phyloP scores from a whole-genome alignment of 352 stramenopile genomes.

The Phytophthora colocasiae region DNA sequence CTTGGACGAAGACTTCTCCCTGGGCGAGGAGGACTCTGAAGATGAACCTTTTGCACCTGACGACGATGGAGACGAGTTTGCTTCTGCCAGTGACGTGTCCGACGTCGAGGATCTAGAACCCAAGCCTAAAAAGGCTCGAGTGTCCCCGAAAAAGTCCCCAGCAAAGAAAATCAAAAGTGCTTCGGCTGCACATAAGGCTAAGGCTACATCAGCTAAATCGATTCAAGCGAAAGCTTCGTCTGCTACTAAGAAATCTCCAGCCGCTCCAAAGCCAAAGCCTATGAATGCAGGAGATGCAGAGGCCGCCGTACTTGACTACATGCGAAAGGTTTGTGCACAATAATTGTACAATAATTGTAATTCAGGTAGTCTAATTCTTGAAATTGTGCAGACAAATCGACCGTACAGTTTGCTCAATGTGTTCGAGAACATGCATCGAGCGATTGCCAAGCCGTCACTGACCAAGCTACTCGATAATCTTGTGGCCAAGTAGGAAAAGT shows the following conservation, averaged over 20 bases:
- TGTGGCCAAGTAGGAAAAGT: constrained; percentile 52
- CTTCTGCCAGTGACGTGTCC: constrained; percentile 41
- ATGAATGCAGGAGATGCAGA: constrained; percentile 58
- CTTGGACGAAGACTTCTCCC: constrained; percentile 67
- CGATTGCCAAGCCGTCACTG: constrained; percentile 75
- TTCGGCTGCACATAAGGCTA: constrained; percentile 13
- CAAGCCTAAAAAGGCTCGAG: constrained; percentile 34
- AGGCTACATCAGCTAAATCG: constrained; percentile 11
- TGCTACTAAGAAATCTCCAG: constrained; percentile 22
- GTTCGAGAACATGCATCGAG: constrained; percentile 85
- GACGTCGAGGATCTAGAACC: constrained; percentile 48
- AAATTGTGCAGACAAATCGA: constrained; percentile 63
- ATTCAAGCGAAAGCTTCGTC: constrained; percentile 9
- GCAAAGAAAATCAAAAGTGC: constrained; percentile 21
- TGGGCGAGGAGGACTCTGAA: constrained; percentile 53
- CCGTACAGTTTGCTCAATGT: constrained; percentile 88
- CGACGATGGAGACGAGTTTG: constrained; percentile 41
- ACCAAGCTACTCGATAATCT: constrained; percentile 81
- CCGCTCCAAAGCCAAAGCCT: constrained; percentile 30
- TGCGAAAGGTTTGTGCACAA: constrained; percentile 56
- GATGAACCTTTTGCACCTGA: constrained; percentile 44
- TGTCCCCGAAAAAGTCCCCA: constrained; percentile 23
- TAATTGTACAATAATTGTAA: constrained; percentile 11
- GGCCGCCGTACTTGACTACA: constrained; percentile 71
- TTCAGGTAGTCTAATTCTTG: constrained; percentile 10